These are phyloP conservation scores for Trichoderma polysporum DNA, from an alignment of 2,329 filamentous ascomycete species.

Conservation along the genomic window DNA sequence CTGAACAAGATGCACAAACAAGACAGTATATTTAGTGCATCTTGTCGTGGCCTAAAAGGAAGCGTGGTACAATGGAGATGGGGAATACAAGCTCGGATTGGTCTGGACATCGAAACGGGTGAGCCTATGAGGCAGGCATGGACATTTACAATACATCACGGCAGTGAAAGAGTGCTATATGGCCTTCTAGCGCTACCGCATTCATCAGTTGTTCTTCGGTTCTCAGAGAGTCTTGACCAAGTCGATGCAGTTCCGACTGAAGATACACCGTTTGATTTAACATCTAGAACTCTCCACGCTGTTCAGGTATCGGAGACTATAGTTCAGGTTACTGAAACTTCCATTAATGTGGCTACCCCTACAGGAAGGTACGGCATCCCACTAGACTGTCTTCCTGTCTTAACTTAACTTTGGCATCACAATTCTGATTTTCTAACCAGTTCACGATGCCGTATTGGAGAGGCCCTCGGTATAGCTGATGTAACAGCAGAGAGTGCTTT, in stretches of 20 bases:
- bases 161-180: constrained; percentile 28
- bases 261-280: constrained; percentile 49
- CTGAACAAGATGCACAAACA: constrained; percentile 33
- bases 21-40: constrained; percentile 65
- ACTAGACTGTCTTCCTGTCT: neutral
- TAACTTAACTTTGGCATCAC: neutral
- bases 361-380: constrained; percentile 35
- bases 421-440: constrained; percentile 23
- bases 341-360: constrained; percentile 41
- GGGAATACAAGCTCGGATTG: constrained; percentile 68
- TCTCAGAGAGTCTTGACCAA: constrained; percentile 49
- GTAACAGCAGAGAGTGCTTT: constrained; percentile 44
- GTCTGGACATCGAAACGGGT: constrained; percentile 53
- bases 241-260: constrained; percentile 45
- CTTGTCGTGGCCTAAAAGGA: constrained; percentile 61
- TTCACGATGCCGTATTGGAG: constrained; percentile 34
- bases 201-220: constrained; percentile 47
- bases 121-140: constrained; percentile 53
- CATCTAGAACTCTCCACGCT: constrained; percentile 52
- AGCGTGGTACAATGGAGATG: constrained; percentile 67
- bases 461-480: constrained; percentile 32
- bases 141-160: constrained; percentile 42
- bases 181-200: constrained; percentile 52
- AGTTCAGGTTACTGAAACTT: constrained; percentile 56
- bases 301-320: constrained; percentile 39